Base-by-base conservation (phyloP, 1,284 basidiomycete species). In the Puccinia triticina region DNA sequence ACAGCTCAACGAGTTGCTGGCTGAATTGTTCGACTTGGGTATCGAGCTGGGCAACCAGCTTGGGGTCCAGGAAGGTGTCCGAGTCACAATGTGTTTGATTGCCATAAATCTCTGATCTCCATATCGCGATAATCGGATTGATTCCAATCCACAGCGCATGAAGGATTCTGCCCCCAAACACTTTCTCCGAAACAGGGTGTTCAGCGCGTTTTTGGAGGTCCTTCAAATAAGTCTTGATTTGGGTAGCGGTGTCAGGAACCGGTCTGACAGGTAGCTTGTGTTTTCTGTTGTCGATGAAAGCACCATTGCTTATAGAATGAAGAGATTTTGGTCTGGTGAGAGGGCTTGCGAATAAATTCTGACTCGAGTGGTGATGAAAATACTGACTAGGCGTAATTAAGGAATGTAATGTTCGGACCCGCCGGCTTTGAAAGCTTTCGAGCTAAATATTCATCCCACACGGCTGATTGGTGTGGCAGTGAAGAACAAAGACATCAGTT, bases 331-430 rank as follows among this genome's bases (percentile, higher is more conserved):
- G 23, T 59, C 21, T 29, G 23, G 59, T 61, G 59, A 67, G 26
- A 26, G n/a, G 11, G 12, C 34, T 3, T 43, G 14, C n/a, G 34
- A 3, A 8, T 37, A 59, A 37, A 11, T 32, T 26, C 10, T 21
- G 34, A 16, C 4, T 43, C 7, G 18, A 2, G 57, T 79, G 57
- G 32, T 29, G 66, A n/a, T 43, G 50, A 32, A 50, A 32, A 48
- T 50, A 78, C 67, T 72, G 7, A 80, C 77, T 72, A 80, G 66
- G 77, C 67, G 37, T 80, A 73, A 48, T 80, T 80, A 16, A 71
- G 43, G 21, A 37, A 53, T 7, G 67, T 72, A 21, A 80, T 53
- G 57, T 57, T 71, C 1, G 66, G 40, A 16, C 50, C 32, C 46
- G 34, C 32, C 37, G 50, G 61, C 50, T 43, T 67, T 23, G 64